These are phyloP conservation scores for Penicillium soppii DNA, from an alignment of 495 filamentous ascomycete genomes.

Conservation along the genomic window DNA sequence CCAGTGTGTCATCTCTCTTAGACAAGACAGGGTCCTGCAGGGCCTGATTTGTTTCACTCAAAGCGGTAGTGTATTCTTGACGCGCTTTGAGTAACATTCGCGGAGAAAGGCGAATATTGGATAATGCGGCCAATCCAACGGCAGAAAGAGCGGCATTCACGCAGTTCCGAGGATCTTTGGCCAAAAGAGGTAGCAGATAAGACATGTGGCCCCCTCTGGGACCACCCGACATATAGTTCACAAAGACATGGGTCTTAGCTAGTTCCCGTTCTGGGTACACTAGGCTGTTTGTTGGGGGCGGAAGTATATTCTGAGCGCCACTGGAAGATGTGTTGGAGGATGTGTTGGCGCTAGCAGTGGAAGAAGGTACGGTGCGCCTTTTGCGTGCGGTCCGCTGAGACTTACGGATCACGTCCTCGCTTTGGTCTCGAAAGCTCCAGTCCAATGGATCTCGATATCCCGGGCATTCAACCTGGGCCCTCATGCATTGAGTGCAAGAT, in stretches of 20 bases:
- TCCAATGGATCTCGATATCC: slow-evolving; percentile 15
- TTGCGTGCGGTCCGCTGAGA: slow-evolving; percentile 3
- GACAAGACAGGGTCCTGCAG: slow-evolving; percentile 1
- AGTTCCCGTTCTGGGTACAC: slow-evolving; percentile 1
- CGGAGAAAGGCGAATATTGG: slow-evolving; percentile 15
- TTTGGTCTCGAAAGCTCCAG: slow-evolving; percentile 14
- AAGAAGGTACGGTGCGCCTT: background rate
- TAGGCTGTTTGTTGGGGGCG: background rate
- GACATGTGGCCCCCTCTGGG: slow-evolving; percentile 5
- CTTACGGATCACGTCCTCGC: slow-evolving; percentile 13
- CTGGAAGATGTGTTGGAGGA: too few species aligned
- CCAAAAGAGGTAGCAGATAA: slow-evolving; percentile 5
- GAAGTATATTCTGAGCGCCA: background rate
- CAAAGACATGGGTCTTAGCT: slow-evolving; percentile 5
- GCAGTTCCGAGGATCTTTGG: background rate
- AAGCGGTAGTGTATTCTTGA: slow-evolving; percentile 13
- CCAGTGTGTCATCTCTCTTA: slow-evolving; percentile 13
- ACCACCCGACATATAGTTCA: slow-evolving; percentile 4
- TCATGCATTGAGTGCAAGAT: slow-evolving; percentile 10
- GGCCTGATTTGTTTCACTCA: slow-evolving; percentile 15
- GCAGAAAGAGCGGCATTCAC: slow-evolving; percentile 15
- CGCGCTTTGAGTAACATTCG: slow-evolving; percentile 14
- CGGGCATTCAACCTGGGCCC: slow-evolving; percentile 14
- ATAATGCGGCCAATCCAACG: slow-evolving; percentile 14
- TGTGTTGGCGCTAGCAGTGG: background rate